Evolutionary conservation across 345 rosid genomes (phyloP).

Genomic region (Pseudoturritis turrita): DNA sequence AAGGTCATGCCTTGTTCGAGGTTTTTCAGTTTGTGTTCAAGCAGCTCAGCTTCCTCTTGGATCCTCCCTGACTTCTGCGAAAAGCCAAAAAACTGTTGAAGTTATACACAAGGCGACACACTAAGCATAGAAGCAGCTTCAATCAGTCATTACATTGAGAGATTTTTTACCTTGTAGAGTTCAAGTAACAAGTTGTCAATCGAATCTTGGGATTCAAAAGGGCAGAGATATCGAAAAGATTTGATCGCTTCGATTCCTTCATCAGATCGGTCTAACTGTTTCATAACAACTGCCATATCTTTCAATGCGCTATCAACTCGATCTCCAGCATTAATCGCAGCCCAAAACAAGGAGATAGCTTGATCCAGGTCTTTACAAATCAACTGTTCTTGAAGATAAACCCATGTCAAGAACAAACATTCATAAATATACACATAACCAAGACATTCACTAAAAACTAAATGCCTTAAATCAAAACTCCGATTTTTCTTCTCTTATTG

Average conservation of each 20-base stretch:
- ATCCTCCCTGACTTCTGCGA: constrained; percentile 23
- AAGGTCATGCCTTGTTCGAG: background rate
- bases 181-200: constrained; percentile 82
- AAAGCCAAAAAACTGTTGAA: background rate
- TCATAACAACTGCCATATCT: constrained; percentile 78
- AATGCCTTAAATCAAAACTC: background rate
- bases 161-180: constrained; percentile 56
- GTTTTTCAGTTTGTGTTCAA: constrained; percentile 21
- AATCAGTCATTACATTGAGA: background rate
- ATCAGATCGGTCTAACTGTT: constrained; percentile 53
- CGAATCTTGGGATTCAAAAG: constrained; percentile 68
- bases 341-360: constrained; percentile 71
- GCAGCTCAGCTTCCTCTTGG: constrained; percentile 25
- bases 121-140: background rate
- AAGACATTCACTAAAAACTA: background rate
- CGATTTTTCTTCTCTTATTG: background rate
- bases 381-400: constrained; percentile 35
- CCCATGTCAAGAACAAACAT: background rate
- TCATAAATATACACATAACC: background rate
- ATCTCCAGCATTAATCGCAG: constrained; percentile 76
- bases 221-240: constrained; percentile 67
- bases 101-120: background rate
- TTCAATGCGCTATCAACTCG: constrained; percentile 66
- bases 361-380: constrained; percentile 60
- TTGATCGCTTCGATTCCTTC: constrained; percentile 88